Base-by-base conservation (phyloP, 495 filamentous ascomycete species). In the Penicillium fimorum region DNA sequence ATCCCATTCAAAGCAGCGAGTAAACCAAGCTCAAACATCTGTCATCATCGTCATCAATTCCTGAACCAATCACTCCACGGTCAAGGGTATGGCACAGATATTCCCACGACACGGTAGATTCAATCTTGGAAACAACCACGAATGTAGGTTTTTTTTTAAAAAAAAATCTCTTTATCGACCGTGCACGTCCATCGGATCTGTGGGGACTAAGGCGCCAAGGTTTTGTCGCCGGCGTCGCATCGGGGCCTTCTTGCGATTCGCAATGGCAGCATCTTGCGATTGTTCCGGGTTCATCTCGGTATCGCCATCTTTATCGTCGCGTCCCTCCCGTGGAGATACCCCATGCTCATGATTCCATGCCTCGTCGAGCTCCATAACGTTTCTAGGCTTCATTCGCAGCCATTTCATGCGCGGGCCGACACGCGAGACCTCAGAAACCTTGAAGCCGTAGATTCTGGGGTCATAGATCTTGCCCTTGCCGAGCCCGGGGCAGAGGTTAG, bases 361-460 rank as follows among this genome's bases (percentile, higher is more conserved):
- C 74, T 98, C 94, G 53, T 98, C 92, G 46, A 97, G 74, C 61
- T 93, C 87, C 17, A 72, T 81, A 43, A 97, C 77, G 61, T 97
- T 85, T 8, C 76, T 77, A 0, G 95, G 94, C 65, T 89, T 87
- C 72, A 87, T 84, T 58, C 94, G 83, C 61, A 98, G 78, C 94
- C 94, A 98, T 63, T 91, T 89, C 94, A 98, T 98, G 47, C 94
- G 81, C 18, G 94, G 94, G 4, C 94, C 94, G 7, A 87, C 88
- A 52, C 86, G 80, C 45, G 94, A 89, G 15, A 89, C 73, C 65
- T 98, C 94, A 1, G 89, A 89, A 29, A 98, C 95, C 40, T 88
- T 82, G 74, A 98, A 98, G 7, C 94, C 94, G 75, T 97, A 98
- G 67, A 98, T 97, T 50, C 87, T 88, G 50, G 93, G 90, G 64